Conservation (phyloP, 129 eudicot genomes). For the Escallonia herrerae region DNA sequence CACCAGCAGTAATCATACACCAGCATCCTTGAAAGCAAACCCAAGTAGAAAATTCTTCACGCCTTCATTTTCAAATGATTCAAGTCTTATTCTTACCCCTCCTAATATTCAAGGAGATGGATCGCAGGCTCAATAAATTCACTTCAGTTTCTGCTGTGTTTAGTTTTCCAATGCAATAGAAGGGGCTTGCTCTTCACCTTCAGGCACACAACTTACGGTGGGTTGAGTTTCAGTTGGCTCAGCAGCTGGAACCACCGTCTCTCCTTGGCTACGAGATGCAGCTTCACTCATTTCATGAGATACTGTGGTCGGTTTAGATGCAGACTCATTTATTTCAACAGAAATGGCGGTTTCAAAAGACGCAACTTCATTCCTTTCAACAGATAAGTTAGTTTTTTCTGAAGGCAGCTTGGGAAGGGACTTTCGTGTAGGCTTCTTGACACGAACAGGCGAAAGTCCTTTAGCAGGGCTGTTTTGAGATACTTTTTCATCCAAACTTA, state of each 20-base stretch:
- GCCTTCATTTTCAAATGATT: slow-evolving; percentile 19
- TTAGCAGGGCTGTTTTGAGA: slow-evolving; percentile 31
- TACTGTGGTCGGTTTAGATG: slow-evolving; percentile 2
- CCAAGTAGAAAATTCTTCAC: slow-evolving; percentile 1
- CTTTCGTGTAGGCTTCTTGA: slow-evolving; percentile 69
- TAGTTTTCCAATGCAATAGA: slow-evolving; percentile 8
- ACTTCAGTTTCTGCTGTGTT: slow-evolving; percentile 18
- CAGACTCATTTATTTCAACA: slow-evolving; percentile 22
- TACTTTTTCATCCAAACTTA: slow-evolving; percentile 69
- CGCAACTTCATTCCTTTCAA: slow-evolving; percentile 29
- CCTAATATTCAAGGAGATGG: slow-evolving; percentile 21
- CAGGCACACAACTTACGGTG: neutral
- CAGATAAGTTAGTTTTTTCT: slow-evolving; percentile 49
- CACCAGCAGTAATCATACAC: slow-evolving; percentile 11
- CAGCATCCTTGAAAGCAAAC: slow-evolving; percentile 16
- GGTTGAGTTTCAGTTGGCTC: slow-evolving; percentile 9
- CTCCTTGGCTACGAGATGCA: slow-evolving; percentile 13
- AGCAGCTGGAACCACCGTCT: slow-evolving; percentile 10
- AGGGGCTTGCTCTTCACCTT: slow-evolving; percentile 24
- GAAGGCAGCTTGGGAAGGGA: slow-evolving; percentile 94
- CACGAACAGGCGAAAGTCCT: slow-evolving; percentile 30
- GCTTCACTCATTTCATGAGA: slow-evolving; percentile 15
- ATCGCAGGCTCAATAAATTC: slow-evolving; percentile 12
- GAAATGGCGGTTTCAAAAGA: slow-evolving; percentile 14
- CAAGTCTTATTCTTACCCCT: slow-evolving; percentile 14